Evolutionary conservation across 1,139 yeast species (phyloP).

Genomic region (Diutina rugosa): DNA sequence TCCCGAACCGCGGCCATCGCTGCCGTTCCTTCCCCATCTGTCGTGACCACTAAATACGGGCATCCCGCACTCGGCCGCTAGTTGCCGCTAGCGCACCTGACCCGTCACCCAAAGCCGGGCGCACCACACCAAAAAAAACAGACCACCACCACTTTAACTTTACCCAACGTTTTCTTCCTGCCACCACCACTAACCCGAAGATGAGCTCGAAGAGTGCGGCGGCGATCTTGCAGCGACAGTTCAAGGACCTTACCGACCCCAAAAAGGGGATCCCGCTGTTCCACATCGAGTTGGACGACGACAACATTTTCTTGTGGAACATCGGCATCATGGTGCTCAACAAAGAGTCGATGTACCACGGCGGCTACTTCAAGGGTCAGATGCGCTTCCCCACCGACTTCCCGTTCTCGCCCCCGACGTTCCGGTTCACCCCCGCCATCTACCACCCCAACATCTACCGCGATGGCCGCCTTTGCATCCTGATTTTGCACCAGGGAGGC

Average conservation of each 20-base stretch:
- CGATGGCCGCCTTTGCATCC: slow-evolving; percentile 87
- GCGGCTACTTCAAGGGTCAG: slow-evolving; percentile 92
- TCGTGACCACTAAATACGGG: neutral
- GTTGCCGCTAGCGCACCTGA: neutral
- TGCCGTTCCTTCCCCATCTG: neutral
- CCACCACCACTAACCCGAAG: neutral
- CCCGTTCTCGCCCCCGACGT: slow-evolving; percentile 86
- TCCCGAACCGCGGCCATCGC: neutral
- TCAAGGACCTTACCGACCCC: slow-evolving; percentile 85
- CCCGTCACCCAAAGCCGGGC: neutral
- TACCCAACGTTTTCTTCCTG: neutral
- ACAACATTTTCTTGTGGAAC: slow-evolving; percentile 86
- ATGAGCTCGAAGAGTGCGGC: slow-evolving; percentile 50
- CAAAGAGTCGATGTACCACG: slow-evolving; percentile 83
- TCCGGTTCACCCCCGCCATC: slow-evolving; percentile 88
- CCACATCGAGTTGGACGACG: slow-evolving; percentile 78
- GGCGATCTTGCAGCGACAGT: slow-evolving; percentile 84
- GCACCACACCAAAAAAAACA: slow-evolving; percentile 1
- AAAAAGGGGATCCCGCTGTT: slow-evolving; percentile 85
- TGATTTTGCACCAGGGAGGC: slow-evolving; percentile 83
- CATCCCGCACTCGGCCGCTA: neutral
- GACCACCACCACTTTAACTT: neutral
- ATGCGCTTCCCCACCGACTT: slow-evolving; percentile 87
- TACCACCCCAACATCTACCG: slow-evolving; percentile 92
- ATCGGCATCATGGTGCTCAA: slow-evolving; percentile 87